These are phyloP conservation scores for Brasilioporus rufonigricans DNA, from an alignment of 768 basidiomycete genomes.

Conservation along the genomic window DNA sequence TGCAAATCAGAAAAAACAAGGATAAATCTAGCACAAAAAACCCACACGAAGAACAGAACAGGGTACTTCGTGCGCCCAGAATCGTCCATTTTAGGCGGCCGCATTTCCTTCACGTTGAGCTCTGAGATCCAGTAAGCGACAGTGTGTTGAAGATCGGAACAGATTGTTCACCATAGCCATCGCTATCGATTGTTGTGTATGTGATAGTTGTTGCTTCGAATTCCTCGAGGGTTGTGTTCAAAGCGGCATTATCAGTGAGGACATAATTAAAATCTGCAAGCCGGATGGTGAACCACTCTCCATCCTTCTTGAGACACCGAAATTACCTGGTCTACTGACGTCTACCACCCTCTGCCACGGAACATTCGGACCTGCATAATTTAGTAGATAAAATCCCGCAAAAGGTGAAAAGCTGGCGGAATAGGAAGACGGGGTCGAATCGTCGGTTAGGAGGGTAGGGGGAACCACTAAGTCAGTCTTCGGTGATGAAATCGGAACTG, in stretches of 20 bases:
- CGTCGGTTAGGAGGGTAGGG: constrained; percentile 54
- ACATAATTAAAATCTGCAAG: constrained; percentile 57
- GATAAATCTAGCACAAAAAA: background rate
- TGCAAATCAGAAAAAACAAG: constrained; percentile 9
- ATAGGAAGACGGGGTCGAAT: constrained; percentile 53
- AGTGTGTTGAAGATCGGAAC: constrained; percentile 13
- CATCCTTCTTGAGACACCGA: background rate
- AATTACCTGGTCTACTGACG: constrained; percentile 45
- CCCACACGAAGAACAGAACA: constrained; percentile 83
- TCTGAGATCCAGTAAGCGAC: constrained; percentile 45
- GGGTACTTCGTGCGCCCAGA: constrained; percentile 96
- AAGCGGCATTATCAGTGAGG: constrained; percentile 65
- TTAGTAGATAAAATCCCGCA: constrained; percentile 80
- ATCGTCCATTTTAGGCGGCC: constrained; percentile 90
- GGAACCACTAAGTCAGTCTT: constrained; percentile 32
- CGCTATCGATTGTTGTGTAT: constrained; percentile 71
- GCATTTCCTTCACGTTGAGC: constrained; percentile 86
- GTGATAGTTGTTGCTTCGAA: constrained; percentile 72
- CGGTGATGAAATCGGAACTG: constrained; percentile 63
- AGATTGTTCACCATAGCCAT: constrained; percentile 65
- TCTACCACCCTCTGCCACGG: constrained; percentile 86
- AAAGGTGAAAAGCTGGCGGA: constrained; percentile 76
- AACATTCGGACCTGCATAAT: constrained; percentile 75
- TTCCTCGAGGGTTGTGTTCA: constrained; percentile 60
- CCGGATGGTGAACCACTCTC: background rate